A percentile compares a stretch with the other conserved stretches of the same genome.
phyloP scores from a whole-genome alignment of 192 early-diverging fungal genomes.

The Mortierella hygrophila region DNA sequence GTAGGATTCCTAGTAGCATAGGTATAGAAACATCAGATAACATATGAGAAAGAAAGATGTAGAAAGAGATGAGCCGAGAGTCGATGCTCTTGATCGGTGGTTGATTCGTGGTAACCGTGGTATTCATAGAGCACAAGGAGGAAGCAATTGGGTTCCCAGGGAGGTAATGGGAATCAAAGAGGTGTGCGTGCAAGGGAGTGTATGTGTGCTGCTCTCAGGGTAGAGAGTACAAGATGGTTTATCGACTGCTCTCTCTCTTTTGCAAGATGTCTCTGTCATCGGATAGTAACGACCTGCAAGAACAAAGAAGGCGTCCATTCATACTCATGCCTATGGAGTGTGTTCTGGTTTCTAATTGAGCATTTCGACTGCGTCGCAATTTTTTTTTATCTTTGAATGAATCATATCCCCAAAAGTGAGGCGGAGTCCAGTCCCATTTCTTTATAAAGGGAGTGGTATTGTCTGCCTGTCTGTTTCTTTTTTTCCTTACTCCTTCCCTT shows the following conservation, averaged over 20 bases:
- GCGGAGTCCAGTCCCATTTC: background rate
- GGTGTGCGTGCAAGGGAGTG: background rate
- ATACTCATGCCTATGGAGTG: background rate
- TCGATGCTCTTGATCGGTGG: background rate
- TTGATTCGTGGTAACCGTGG: background rate
- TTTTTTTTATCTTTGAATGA: constrained; percentile 2
- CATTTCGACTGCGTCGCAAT: constrained; percentile 26
- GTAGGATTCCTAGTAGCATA: background rate
- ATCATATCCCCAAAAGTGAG: background rate
- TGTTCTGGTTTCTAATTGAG: background rate
- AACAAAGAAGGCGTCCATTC: background rate
- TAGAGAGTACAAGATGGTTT: background rate
- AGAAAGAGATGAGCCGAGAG: background rate
- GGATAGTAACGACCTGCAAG: too few relatives aligned
- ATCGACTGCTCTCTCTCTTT: background rate
- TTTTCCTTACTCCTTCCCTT: constrained; percentile 10
- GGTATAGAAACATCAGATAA: background rate
- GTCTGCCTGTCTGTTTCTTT: background rate
- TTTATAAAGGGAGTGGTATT: background rate
- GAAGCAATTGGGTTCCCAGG: background rate
- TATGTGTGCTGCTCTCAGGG: background rate
- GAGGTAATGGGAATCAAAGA: background rate
- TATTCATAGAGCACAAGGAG: background rate
- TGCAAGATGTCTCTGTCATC: too few relatives aligned
- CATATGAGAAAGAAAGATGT: background rate